Percentiles rank a stretch among this genome's conserved stretches.
phyloP scores from a whole-genome alignment of 2,329 filamentous ascomycete species.

The Lachnellula willkommii region DNA sequence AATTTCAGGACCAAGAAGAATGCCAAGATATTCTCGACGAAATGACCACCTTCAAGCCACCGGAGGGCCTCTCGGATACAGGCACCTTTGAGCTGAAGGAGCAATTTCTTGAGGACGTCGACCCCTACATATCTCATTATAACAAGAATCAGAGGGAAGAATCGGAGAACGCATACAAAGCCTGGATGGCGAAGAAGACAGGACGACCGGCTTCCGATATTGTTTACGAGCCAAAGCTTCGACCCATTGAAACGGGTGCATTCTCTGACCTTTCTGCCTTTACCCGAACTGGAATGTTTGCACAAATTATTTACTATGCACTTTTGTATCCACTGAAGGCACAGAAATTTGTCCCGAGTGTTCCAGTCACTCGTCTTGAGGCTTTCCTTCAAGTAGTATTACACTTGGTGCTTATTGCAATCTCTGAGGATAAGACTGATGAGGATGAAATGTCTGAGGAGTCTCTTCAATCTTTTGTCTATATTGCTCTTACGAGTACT shows the following conservation, averaged over 20 bases:
- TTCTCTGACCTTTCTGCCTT: conserved; percentile 75
- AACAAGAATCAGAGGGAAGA: conserved; percentile 96
- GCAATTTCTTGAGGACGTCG: conserved; percentile 79
- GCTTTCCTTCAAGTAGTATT: conserved; percentile 87
- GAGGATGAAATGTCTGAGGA: conserved; percentile 47
- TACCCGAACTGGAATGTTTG: conserved; percentile 78
- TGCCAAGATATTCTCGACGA: conserved; percentile 80
- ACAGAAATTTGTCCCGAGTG: conserved; percentile 61
- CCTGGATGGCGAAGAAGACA: conserved; percentile 80
- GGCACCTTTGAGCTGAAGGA: conserved; percentile 91
- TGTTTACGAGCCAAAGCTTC: conserved; percentile 83
- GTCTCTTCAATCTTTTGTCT: conserved; percentile 61
- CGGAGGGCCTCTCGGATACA: conserved; percentile 86
- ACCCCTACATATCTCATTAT: conserved; percentile 94
- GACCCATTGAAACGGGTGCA: conserved; percentile 67
- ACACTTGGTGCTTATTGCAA: conserved; percentile 79
- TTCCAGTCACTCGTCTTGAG: conserved; percentile 79
- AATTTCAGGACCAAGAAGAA: conserved; percentile 81
- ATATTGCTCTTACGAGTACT: conserved; percentile 60
- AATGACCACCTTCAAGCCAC: conserved; percentile 83
- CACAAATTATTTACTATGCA: conserved; percentile 83
- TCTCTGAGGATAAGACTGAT: conserved; percentile 69
- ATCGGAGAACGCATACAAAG: conserved; percentile 82
- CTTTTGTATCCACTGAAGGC: conserved; percentile 74
- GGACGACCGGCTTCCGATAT: conserved; percentile 77